Conservation (phyloP, 371 early-diverging fungal species). For the Actinomortierella wolfii region DNA sequence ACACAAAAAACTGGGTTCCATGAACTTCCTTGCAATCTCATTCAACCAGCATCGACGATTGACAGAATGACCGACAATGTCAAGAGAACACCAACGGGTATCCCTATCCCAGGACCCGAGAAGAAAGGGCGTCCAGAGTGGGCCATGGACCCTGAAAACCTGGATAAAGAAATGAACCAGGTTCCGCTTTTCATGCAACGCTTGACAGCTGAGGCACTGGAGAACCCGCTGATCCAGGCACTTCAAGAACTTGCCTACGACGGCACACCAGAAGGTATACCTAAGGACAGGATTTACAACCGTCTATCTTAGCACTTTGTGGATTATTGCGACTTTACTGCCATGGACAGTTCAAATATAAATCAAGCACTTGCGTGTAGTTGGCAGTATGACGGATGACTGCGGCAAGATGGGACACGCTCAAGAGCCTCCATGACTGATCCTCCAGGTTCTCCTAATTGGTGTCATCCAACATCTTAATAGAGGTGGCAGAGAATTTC, state of each 20-base stretch:
- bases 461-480: too few species aligned
- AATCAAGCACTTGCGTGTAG: neutral
- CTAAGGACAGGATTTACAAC: neutral
- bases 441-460: too few species aligned
- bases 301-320: too few species aligned
- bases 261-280: conserved; percentile 91
- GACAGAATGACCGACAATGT: conserved; percentile 18
- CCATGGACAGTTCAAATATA: neutral
- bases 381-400: neutral
- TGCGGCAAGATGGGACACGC: too few species aligned
- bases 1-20: too few species aligned
- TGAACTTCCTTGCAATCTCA: too few species aligned
- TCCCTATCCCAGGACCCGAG: conserved; percentile 39
- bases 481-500: conserved; percentile 92
- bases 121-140: conserved; percentile 26
- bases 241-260: conserved; percentile 89
- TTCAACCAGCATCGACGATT: too few species aligned
- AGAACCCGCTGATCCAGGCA: conserved; percentile 83
- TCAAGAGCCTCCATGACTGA: too few species aligned
- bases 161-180: conserved; percentile 66
- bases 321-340: too few species aligned
- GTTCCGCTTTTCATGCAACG: conserved; percentile 94
- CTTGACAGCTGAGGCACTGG: conserved; percentile 72
- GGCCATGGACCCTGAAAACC: conserved; percentile 46
- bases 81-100: conserved; percentile 28